A percentile compares a stretch with the other conserved stretches of the same genome.
These are phyloP conservation scores for Colletotrichum echinochloae DNA, from an alignment of 2,329 filamentous ascomycete genomes.

Conservation along the genomic window DNA sequence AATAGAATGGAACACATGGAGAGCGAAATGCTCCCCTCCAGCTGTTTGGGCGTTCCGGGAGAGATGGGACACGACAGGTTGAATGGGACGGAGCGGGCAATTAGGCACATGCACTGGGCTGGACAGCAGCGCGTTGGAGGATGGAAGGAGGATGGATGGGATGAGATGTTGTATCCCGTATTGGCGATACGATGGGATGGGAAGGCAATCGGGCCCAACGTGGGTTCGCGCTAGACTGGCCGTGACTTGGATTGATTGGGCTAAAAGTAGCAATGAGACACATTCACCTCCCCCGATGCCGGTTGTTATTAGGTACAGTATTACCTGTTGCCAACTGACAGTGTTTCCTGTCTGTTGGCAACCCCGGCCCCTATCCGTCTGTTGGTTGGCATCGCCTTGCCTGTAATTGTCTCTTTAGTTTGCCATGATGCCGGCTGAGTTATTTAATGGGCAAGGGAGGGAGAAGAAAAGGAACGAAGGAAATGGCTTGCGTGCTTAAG, in stretches of 20 bases:
- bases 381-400: conserved; percentile 15
- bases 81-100: conserved; percentile 1
- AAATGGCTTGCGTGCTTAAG: conserved; percentile 9
- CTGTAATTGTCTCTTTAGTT: conserved; percentile 14
- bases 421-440: conserved; percentile 9
- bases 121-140: neutral
- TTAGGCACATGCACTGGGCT: neutral
- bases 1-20: conserved; percentile 6
- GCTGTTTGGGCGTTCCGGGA: conserved; percentile 4
- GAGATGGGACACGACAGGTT: neutral
- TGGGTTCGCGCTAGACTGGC: conserved; percentile 4
- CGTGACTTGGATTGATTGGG: neutral
- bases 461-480: conserved; percentile 1
- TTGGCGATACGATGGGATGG: neutral
- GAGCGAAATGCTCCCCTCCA: neutral
- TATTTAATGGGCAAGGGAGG: conserved; percentile 17
- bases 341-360: neutral
- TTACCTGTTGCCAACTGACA: conserved; percentile 2
- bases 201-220: conserved; percentile 23
- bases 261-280: neutral
- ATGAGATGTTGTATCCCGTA: conserved; percentile 3
- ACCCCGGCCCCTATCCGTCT: neutral
- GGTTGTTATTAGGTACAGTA: neutral
- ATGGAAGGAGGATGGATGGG: conserved; percentile 15
- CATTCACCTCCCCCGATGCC: neutral